Conservation (phyloP, 1,139 yeast species). For the Hyphopichia khmerensis region DNA sequence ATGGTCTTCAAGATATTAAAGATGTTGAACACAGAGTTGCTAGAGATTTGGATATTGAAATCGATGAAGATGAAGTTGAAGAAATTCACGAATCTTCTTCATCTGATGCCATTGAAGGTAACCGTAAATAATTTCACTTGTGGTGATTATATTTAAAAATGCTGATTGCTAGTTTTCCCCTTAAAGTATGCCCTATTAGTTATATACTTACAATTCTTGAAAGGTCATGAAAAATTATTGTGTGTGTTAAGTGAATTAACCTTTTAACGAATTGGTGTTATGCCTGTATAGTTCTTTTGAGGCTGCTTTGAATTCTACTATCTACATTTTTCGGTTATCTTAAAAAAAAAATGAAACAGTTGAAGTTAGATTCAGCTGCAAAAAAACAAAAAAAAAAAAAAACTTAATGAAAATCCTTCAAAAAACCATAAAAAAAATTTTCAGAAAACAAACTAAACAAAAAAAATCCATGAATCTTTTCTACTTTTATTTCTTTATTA, state of each 20-base stretch:
- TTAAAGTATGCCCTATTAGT: too few relatives aligned
- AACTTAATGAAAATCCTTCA: too few relatives aligned
- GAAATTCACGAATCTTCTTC: conserved; percentile 6
- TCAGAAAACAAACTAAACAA: background rate
- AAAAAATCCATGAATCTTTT: background rate
- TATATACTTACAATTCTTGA: too few relatives aligned
- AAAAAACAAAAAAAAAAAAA: background rate
- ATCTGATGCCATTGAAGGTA: conserved; percentile 1
- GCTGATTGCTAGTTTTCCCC: too few relatives aligned
- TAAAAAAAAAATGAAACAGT: background rate
- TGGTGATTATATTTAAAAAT: background rate
- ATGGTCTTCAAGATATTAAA: conserved; percentile 66
- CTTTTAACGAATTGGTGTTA: background rate
- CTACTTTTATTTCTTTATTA: conserved; percentile 1
- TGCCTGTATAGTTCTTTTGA: too few relatives aligned
- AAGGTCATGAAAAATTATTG: conserved; percentile 15
- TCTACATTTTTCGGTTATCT: background rate
- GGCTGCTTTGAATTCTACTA: too few relatives aligned
- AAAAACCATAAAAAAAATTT: background rate
- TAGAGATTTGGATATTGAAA: conserved; percentile 55
- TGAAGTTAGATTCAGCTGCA: background rate
- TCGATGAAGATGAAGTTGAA: conserved; percentile 21
- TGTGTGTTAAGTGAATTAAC: conserved; percentile 17
- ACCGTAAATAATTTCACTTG: background rate
- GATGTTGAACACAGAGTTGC: conserved; percentile 59